A percentile compares a stretch with the other conserved stretches of the same genome.
Conservation (phyloP, 2,329 filamentous ascomycete species). For the Epicoccum nigrum region DNA sequence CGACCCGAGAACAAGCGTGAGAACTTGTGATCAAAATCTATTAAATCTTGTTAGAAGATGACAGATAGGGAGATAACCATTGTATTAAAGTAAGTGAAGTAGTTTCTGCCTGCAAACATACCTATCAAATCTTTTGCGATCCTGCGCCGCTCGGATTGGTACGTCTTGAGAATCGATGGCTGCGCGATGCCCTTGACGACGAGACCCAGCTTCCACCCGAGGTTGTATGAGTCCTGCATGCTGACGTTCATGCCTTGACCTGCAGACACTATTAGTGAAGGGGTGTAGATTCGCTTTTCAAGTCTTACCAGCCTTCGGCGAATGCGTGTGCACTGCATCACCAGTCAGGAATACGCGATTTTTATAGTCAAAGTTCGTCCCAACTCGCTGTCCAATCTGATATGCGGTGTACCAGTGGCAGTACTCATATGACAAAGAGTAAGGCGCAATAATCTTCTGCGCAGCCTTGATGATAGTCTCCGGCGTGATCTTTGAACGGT, state of each 20-base stretch:
- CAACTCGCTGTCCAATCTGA: conserved; percentile 70
- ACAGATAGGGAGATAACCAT: too few relatives aligned
- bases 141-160: conserved; percentile 60
- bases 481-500: conserved; percentile 67
- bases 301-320: conserved; percentile 68
- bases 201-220: conserved; percentile 62
- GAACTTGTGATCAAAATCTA: conserved; percentile 60
- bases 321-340: conserved; percentile 65
- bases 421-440: conserved; percentile 67
- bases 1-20: conserved; percentile 54
- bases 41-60: conserved; percentile 70
- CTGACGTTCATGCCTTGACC: conserved; percentile 67
- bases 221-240: conserved; percentile 70
- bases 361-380: conserved; percentile 60
- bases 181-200: conserved; percentile 54
- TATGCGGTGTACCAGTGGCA: conserved; percentile 73
- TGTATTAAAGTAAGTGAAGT: too few relatives aligned
- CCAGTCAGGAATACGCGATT: conserved; percentile 72
- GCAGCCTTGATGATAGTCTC: conserved; percentile 68
- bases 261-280: not conserved
- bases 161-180: conserved; percentile 57
- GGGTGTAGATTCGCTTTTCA: not conserved
- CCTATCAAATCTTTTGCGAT: conserved; percentile 70
- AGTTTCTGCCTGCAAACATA: too few relatives aligned
- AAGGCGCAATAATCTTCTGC: conserved; percentile 69